Conservation (phyloP, 2,329 filamentous ascomycete species). For the Colletotrichum ledebouriae region DNA sequence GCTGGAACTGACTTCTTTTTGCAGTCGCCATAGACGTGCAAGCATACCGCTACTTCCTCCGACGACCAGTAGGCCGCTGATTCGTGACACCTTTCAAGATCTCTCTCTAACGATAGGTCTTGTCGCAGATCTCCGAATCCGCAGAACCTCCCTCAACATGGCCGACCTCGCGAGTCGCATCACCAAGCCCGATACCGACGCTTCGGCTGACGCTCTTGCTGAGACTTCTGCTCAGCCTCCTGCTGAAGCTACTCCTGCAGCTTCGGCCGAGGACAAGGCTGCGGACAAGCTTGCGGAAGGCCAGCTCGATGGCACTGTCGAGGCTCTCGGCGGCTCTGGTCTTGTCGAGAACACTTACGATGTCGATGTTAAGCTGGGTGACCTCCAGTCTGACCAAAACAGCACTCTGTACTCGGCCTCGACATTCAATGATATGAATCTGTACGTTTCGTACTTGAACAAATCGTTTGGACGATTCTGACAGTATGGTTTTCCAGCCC, state of each 20-base stretch:
- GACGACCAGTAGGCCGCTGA: slow-evolving; percentile 34
- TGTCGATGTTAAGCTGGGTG: slow-evolving; percentile 92
- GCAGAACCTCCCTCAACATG: slow-evolving; percentile 50
- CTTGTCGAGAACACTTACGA: slow-evolving; percentile 83
- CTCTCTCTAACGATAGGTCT: slow-evolving; percentile 20
- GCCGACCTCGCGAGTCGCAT: slow-evolving; percentile 66
- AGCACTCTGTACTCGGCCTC: slow-evolving; percentile 90
- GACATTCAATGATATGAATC: slow-evolving; percentile 85
- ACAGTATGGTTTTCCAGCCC: slow-evolving; percentile 45
- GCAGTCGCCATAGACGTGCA: slow-evolving; percentile 16
- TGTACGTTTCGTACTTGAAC: slow-evolving; percentile 69
- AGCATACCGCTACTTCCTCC: slow-evolving; percentile 32
- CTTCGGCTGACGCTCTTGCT: slow-evolving; percentile 25
- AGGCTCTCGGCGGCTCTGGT: slow-evolving; percentile 61
- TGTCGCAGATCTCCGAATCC: slow-evolving; percentile 13
- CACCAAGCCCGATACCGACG: slow-evolving; percentile 55
- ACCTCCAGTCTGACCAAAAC: slow-evolving; percentile 86
- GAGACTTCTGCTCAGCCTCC: slow-evolving; percentile 43
- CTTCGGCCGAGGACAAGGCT: slow-evolving; percentile 40
- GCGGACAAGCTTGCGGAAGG: slow-evolving; percentile 10
- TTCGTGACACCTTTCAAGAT: slow-evolving; percentile 38
- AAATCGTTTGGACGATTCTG: slow-evolving; percentile 1
- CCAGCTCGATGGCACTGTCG: slow-evolving; percentile 55
- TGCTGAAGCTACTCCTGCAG: slow-evolving; percentile 44
- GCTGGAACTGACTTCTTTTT: slow-evolving; percentile 23